Percentiles rank a stretch among this genome's conserved stretches.
phyloP scores from a whole-genome alignment of 345 rosid species.

The Eutrema japonicum region DNA sequence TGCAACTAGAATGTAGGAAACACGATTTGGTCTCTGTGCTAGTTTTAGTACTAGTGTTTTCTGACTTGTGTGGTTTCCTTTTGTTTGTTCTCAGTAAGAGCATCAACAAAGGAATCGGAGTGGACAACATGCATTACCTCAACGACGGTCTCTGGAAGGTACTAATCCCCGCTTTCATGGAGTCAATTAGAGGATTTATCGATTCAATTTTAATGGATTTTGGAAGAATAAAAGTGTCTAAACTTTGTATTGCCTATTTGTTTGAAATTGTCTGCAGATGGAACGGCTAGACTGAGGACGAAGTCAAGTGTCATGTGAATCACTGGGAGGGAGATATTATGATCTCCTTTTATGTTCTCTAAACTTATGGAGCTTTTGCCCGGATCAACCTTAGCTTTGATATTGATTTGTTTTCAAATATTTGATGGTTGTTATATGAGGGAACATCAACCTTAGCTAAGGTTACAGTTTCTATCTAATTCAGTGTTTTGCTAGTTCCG shows the following conservation, averaged over 20 bases:
- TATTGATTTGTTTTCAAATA: constrained; percentile 9
- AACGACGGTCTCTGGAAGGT: constrained; percentile 99
- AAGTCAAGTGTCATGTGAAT: constrained; percentile 16
- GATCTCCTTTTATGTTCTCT: constrained; percentile 31
- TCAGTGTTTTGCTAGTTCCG: background rate
- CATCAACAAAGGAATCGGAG: constrained; percentile 97
- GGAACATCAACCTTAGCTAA: constrained; percentile 37
- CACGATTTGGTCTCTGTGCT: constrained; percentile 4
- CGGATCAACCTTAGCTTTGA: constrained; percentile 27
- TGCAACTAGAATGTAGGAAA: background rate
- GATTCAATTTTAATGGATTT: background rate
- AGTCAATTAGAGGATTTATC: background rate
- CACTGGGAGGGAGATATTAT: constrained; percentile 23
- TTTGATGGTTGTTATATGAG: constrained; percentile 28
- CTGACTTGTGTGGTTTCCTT: background rate
- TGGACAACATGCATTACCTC: constrained; percentile 98
- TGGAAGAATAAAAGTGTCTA: background rate
- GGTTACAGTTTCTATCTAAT: constrained; percentile 2
- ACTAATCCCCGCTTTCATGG: constrained; percentile 13
- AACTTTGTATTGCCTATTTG: background rate
- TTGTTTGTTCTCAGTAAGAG: constrained; percentile 58
- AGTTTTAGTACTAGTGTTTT: constrained; percentile 2
- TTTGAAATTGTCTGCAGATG: constrained; percentile 59
- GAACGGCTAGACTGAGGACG: constrained; percentile 75
- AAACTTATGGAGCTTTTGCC: constrained; percentile 36